These are phyloP conservation scores for Chalciporus piperatus DNA, from an alignment of 768 basidiomycete species.

Conservation along the genomic window DNA sequence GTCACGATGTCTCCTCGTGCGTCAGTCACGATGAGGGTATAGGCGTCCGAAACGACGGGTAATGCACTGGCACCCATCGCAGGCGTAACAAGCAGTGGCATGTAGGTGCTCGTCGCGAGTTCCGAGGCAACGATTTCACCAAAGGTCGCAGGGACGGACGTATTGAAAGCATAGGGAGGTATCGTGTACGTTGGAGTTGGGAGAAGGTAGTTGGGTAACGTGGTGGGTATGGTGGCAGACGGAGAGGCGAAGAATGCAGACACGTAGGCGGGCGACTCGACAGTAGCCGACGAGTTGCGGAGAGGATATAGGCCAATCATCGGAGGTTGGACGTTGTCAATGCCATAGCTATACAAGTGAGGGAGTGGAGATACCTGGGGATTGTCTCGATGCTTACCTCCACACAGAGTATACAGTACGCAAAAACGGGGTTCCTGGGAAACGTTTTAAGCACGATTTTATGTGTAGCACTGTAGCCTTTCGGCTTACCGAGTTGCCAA, in stretches of 20 bases:
- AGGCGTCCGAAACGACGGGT: constrained; percentile 51
- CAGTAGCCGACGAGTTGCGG: constrained; percentile 41
- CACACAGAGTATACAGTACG: constrained; percentile 77
- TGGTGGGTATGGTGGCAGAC: constrained; percentile 65
- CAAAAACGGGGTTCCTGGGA: constrained; percentile 59
- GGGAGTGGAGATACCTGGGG: background rate
- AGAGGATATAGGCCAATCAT: constrained; percentile 75
- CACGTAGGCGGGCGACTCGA: constrained; percentile 41
- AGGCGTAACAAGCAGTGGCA: constrained; percentile 47
- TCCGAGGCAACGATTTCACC: constrained; percentile 59
- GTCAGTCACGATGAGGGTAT: constrained; percentile 59
- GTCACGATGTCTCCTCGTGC: constrained; percentile 52
- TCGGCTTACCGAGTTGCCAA: constrained; percentile 70
- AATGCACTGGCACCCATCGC: constrained; percentile 50
- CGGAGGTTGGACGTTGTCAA: constrained; percentile 69
- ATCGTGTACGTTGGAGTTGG: constrained; percentile 62
- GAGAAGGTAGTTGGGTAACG: constrained; percentile 68
- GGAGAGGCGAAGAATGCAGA: constrained; percentile 54
- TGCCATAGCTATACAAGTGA: constrained; percentile 56
- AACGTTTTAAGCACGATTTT: background rate
- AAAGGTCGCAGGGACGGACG: constrained; percentile 52
- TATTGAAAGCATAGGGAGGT: constrained; percentile 67
- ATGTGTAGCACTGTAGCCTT: background rate
- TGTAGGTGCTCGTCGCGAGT: constrained; percentile 72
- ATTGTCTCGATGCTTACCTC: constrained; percentile 43